phyloP scores from a whole-genome alignment of 2,329 filamentous ascomycete species.

The Botrytis aclada region DNA sequence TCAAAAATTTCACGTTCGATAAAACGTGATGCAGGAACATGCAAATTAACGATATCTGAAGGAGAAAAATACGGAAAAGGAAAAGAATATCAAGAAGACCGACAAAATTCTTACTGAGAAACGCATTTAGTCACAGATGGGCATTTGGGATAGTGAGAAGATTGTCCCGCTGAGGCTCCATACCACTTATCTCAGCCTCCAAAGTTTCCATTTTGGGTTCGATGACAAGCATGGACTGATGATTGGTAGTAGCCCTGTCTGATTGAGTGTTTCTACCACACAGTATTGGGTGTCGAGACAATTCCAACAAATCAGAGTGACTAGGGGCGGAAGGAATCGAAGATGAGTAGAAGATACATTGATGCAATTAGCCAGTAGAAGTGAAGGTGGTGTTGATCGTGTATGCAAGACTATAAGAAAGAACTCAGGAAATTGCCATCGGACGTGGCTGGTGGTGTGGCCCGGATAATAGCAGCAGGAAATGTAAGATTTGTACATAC shows the following conservation, averaged over 20 bases:
- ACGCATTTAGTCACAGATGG: constrained; percentile 16
- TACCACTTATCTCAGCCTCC: constrained; percentile 22
- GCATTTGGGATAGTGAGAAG: neutral
- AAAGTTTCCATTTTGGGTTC: constrained; percentile 18
- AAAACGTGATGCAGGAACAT: neutral
- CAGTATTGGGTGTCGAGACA: neutral
- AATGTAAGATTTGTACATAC: neutral
- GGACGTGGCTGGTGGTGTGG: constrained; percentile 14
- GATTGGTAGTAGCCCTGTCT: neutral
- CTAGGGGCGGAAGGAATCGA: constrained; percentile 11
- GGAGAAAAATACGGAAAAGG: neutral
- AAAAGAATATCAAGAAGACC: neutral
- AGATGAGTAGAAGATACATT: neutral
- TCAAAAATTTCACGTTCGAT: neutral
- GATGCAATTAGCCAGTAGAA: constrained; percentile 2
- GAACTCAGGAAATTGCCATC: neutral
- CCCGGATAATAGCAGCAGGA: constrained; percentile 2
- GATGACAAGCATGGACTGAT: neutral
- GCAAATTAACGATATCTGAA: neutral
- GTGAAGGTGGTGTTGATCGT: constrained; percentile 7
- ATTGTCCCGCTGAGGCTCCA: constrained; percentile 10
- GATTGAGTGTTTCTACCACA: neutral
- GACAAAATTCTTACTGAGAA: constrained; percentile 10
- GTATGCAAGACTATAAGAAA: constrained; percentile 15
- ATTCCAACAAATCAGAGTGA: constrained; percentile 6